Conservation (phyloP, 2,329 filamentous ascomycete species). For the Exophiala oligosperma region DNA sequence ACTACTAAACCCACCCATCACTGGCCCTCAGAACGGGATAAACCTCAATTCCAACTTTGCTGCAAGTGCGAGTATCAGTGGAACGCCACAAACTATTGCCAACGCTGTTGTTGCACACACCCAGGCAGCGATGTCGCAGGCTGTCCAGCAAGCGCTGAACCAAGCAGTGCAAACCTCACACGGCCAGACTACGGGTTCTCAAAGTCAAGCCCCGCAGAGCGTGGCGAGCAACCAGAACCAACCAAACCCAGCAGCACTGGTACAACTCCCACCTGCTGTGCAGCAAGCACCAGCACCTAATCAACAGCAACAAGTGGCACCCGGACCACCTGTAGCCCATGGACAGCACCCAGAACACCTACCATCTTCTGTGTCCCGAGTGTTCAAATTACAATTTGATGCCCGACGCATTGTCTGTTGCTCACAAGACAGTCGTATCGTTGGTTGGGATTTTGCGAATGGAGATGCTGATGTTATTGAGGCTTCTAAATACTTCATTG, state of each 20-base stretch:
- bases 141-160: slow-evolving; percentile 13
- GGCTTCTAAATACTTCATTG: slow-evolving; percentile 80
- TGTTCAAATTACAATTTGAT: slow-evolving; percentile 98
- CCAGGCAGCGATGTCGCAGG: slow-evolving; percentile 11
- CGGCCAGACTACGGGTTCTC: background rate
- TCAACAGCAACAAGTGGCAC: slow-evolving; percentile 21
- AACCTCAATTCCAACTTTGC: slow-evolving; percentile 11
- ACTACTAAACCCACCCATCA: slow-evolving; percentile 7
- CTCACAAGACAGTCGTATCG: slow-evolving; percentile 85
- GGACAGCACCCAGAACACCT: slow-evolving; percentile 31
- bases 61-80: slow-evolving; percentile 8
- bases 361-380: slow-evolving; percentile 53
- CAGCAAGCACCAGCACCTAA: slow-evolving; percentile 8
- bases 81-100: slow-evolving; percentile 6
- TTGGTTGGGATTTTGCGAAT: slow-evolving; percentile 97
- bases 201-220: background rate
- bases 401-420: slow-evolving; percentile 91
- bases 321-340: slow-evolving; percentile 23
- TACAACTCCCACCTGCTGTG: background rate
- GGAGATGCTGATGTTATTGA: slow-evolving; percentile 77
- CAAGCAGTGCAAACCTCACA: slow-evolving; percentile 5
- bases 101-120: slow-evolving; percentile 13
- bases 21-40: slow-evolving; percentile 4
- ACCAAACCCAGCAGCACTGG: slow-evolving; percentile 1
- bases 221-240: background rate